Evolutionary conservation across 2,329 filamentous ascomycete species (phyloP).

Genomic region (Stemphylium beticola): DNA sequence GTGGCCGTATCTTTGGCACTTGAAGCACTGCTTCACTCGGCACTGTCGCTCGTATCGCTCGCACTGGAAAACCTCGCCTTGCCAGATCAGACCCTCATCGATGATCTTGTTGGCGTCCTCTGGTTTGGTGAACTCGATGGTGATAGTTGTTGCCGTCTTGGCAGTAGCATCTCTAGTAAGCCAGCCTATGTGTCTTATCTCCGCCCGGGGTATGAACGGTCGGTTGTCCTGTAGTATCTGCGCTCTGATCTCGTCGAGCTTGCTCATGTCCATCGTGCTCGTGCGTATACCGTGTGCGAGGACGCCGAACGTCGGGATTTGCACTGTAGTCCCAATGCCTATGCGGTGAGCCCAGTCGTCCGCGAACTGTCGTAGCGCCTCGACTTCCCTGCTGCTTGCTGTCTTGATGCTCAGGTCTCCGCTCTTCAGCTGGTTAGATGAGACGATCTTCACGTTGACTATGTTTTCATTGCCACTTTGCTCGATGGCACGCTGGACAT

Average conservation of each 20-base stretch:
- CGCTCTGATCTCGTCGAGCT: conserved; percentile 22
- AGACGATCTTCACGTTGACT: conserved; percentile 21
- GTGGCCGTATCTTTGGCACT: conserved; percentile 25
- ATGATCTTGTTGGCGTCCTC: conserved; percentile 29
- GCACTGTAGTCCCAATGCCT: conserved; percentile 1
- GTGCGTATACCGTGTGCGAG: conserved; percentile 22
- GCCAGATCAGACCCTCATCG: conserved; percentile 21
- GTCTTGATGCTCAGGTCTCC: conserved; percentile 25
- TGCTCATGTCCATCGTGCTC: conserved; percentile 20
- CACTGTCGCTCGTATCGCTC: conserved; percentile 23
- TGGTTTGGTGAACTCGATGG: conserved; percentile 21
- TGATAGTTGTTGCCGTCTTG: conserved; percentile 15
- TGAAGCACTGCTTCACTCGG: conserved; percentile 18
- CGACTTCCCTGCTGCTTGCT: conserved; percentile 19
- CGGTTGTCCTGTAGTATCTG: conserved; percentile 23
- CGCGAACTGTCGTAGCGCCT: conserved; percentile 20
- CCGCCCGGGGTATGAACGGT: conserved; percentile 20
- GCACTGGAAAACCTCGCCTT: conserved; percentile 20
- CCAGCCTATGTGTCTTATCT: conserved; percentile 21
- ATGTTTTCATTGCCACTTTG: conserved; percentile 27
- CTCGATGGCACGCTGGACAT: conserved; percentile 22
- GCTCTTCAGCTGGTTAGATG: conserved; percentile 28
- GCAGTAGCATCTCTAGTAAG: conserved; percentile 12
- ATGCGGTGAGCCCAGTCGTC: conserved; percentile 22
- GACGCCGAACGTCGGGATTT: conserved; percentile 15